These are phyloP conservation scores for Hanseniaspora clermontiae DNA, from an alignment of 805 yeast species.

Conservation along the genomic window DNA sequence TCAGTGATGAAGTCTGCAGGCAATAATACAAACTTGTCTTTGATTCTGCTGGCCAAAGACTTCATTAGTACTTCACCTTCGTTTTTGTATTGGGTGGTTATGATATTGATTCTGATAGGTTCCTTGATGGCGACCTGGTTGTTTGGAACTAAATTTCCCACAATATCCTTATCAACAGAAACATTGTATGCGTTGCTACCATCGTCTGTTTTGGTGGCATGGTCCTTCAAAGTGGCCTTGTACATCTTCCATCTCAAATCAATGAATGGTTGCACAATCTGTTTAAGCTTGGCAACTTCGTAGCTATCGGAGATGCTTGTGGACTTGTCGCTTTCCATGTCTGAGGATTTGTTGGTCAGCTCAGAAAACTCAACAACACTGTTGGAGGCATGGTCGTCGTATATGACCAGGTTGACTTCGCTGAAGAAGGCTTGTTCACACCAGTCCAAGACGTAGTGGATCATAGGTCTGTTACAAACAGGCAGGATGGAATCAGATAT, in stretches of 20 bases:
- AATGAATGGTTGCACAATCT: conserved; percentile 39
- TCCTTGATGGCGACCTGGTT: conserved; percentile 17
- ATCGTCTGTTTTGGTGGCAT: conserved; percentile 16
- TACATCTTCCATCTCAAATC: conserved; percentile 27
- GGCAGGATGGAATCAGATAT: conserved; percentile 78
- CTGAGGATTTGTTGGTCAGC: conserved; percentile 14
- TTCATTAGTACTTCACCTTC: conserved; percentile 51
- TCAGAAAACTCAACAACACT: neutral
- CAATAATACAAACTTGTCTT: conserved; percentile 56
- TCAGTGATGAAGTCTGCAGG: conserved; percentile 94
- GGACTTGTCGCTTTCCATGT: neutral
- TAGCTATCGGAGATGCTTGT: conserved; percentile 27
- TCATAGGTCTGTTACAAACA: conserved; percentile 78
- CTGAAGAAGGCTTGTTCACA: conserved; percentile 76
- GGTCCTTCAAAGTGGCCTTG: conserved; percentile 10
- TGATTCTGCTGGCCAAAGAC: conserved; percentile 33
- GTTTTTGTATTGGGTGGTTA: conserved; percentile 35
- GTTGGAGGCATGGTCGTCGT: conserved; percentile 1
- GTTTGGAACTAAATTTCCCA: conserved; percentile 15
- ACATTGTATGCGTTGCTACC: conserved; percentile 16
- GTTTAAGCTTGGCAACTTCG: conserved; percentile 27
- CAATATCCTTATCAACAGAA: conserved; percentile 9
- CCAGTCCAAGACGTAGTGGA: conserved; percentile 82
- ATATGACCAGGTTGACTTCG: conserved; percentile 49
- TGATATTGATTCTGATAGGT: conserved; percentile 32